Evolutionary conservation across 371 early-diverging fungal genomes (phyloP), one percentile per base, ranked within the genome.

Genomic region (Batkoa obscura): DNA sequence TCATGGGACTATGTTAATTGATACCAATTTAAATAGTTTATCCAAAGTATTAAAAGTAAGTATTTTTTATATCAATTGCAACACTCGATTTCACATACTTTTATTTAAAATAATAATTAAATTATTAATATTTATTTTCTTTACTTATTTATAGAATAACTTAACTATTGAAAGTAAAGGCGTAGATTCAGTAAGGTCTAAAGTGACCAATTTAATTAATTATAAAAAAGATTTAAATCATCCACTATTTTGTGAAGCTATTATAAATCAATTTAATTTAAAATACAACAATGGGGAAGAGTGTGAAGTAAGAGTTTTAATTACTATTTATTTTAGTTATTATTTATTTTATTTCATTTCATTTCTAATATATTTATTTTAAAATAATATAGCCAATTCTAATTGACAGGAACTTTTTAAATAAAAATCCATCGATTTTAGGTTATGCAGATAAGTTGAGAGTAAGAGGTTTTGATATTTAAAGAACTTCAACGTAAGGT

Each of bases 1-100:
- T 65, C 98, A 97, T 66, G 98, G 98, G 38, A 97, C 98, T 6
- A 92, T 95, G 95, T 69, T 97, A 43, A 88, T 95, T 53, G 81
- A 89, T 62, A 72, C 92, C 0, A 87, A 95, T 66, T 75, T 89
- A 33, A 61, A 65, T 13, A 66, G 64, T 5, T 71, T 96, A 15
- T 70, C 75, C 43, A 62, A 60, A 30, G 64, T 62, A 52, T 62
- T 69, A 10, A 60, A 63, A 36, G 58, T 46, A 12, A n/a, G n/a
- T 54, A 64, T 39, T 57, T 56, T 50, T 56, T 62, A 47, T 56
- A 48, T 8, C 43, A 2, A 33, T 41, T 54, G 4, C 4, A 12
- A 55, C 10, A 8, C 4, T 47, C 4, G n/a, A 47, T 6, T 32
- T n/a, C 4, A 23, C 23, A 47, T 15, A 47, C 9, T 23, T 6